A percentile compares a stretch with the other conserved stretches of the same genome.
Evolutionary conservation across 202 grass and related monocot species (phyloP).

Genomic region (Setaria italica): DNA sequence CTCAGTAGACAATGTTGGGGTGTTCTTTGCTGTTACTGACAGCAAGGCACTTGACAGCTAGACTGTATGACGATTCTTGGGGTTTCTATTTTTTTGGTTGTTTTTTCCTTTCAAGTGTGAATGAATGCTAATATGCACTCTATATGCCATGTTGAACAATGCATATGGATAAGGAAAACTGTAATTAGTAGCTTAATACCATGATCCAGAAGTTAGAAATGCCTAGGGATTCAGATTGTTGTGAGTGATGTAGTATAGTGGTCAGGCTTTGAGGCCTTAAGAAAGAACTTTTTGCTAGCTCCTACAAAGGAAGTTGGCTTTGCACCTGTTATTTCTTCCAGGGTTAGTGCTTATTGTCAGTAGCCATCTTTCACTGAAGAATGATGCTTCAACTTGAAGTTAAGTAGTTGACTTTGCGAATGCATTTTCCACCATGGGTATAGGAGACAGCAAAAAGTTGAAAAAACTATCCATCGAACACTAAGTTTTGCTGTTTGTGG

Average conservation of each 20-base stretch:
- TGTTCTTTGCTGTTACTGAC: neutral
- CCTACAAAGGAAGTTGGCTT: conserved; percentile 33
- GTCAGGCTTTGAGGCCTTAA: neutral
- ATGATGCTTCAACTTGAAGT: conserved; percentile 21
- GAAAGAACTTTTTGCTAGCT: neutral
- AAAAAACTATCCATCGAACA: neutral
- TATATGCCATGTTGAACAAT: neutral
- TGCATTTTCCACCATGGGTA: conserved; percentile 3
- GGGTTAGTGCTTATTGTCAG: neutral
- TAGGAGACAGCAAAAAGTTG: neutral
- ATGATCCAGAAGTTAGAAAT: neutral
- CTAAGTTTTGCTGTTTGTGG: neutral
- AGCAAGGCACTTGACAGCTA: conserved; percentile 1
- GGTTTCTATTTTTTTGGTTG: conserved; percentile 16
- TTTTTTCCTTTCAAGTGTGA: conserved; percentile 3
- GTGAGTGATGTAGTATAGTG: neutral
- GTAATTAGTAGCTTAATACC: neutral
- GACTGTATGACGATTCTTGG: neutral
- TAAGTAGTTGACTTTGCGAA: neutral
- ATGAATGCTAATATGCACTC: neutral
- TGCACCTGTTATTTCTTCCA: neutral
- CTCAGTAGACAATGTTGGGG: neutral
- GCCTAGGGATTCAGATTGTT: neutral
- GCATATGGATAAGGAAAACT: neutral
- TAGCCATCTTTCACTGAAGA: neutral